These are phyloP conservation scores for Monilinia fructigena DNA, from an alignment of 2,329 filamentous ascomycete species.

Conservation along the genomic window DNA sequence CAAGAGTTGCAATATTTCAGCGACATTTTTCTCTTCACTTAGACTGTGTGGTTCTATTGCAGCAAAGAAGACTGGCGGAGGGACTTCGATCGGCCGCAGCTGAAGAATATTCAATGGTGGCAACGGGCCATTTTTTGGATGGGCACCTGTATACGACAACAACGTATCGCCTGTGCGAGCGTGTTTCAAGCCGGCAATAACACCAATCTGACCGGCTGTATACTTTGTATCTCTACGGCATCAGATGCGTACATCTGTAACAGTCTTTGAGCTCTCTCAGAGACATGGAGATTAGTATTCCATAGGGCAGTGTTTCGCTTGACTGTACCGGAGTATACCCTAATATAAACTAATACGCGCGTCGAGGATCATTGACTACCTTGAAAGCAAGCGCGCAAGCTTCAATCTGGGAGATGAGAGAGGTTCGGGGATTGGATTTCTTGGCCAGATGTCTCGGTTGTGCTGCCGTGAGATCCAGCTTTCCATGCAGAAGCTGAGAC, in stretches of 20 bases:
- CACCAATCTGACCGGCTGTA: constrained; percentile 88
- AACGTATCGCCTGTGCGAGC: constrained; percentile 94
- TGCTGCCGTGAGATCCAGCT: constrained; percentile 43
- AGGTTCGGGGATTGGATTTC: constrained; percentile 43
- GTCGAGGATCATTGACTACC: constrained; percentile 82
- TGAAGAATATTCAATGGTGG: constrained; percentile 72
- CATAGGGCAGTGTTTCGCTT: constrained; percentile 73
- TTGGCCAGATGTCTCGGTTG: constrained; percentile 40
- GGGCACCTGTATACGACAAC: constrained; percentile 66
- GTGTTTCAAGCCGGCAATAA: constrained; percentile 84
- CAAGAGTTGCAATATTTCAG: constrained; percentile 72
- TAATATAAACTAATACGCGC: constrained; percentile 85
- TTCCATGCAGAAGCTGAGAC: constrained; percentile 48
- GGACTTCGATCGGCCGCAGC: constrained; percentile 82
- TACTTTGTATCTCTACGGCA: constrained; percentile 76
- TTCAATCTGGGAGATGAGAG: constrained; percentile 52
- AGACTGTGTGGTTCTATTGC: constrained; percentile 80
- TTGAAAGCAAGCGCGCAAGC: constrained; percentile 80
- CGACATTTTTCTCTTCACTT: constrained; percentile 75
- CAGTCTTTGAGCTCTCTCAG: constrained; percentile 76
- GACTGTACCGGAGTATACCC: constrained; percentile 84
- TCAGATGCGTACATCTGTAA: constrained; percentile 88
- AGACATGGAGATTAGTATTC: constrained; percentile 81
- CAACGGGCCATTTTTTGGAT: constrained; percentile 61
- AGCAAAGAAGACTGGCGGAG: constrained; percentile 95